Evolutionary conservation across 805 yeast genomes (phyloP), one percentile per base, ranked within the genome.

Genomic region (Candida taoyuanica): DNA sequence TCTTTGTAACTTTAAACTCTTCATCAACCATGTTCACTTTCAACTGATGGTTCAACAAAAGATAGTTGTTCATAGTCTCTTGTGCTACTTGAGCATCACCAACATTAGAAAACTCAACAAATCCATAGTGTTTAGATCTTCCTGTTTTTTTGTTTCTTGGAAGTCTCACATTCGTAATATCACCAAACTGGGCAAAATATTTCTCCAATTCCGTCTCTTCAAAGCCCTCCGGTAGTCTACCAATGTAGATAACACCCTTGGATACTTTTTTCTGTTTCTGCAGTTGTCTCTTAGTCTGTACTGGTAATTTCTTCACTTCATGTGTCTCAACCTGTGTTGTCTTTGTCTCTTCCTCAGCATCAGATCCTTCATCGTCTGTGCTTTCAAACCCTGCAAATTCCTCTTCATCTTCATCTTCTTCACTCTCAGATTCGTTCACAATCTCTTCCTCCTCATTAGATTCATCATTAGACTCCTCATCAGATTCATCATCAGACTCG

Each of bases 21-120:
- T 74, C 70, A 50, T 77, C 73, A 9, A 75, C 70, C 33, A 73
- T 60, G 41, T 74, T 75, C 26, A 84, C 89, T 62, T 85, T 81
- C 51, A 93, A 67, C 45, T 89, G 74, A 62, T 91, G 97, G 6
- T 94, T 94, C 65, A 85, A 80, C 31, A 93, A 59, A 46, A 93
- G 71, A 55, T 93, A 93, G 64, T 93, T 93, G 64, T 93, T 81
- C 98, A 93, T 93, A 32, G 97, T 81, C 49, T 93, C 98, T 44
- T 84, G 85, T 3, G 96, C 98, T 44, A 88, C 71, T 50, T 78
- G 73, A 31, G 98, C 97, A 39, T 84, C 94, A 33, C 80, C 85
- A 27, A 60, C 57, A 38, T 77, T 71, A 29, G 72, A 74, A 56
- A 91, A 93, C 63, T 93, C 96, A 32, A 93, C 67, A 61, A 86